These are phyloP conservation scores for Margaritispora aquatica DNA, from an alignment of 495 filamentous ascomycete species.

Conservation along the genomic window DNA sequence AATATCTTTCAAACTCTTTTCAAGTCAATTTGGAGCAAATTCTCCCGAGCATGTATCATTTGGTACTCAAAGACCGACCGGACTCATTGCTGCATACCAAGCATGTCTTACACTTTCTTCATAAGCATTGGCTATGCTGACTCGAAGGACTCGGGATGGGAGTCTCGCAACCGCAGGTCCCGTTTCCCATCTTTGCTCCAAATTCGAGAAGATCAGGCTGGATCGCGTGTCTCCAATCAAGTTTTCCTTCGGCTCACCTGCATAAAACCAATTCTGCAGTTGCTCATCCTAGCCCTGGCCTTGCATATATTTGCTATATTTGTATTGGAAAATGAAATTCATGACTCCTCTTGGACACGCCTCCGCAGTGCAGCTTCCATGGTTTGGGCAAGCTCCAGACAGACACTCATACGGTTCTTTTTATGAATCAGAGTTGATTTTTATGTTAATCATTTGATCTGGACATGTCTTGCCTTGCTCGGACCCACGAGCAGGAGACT, in stretches of 20 bases:
- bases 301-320: constrained; percentile 6
- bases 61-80: no score
- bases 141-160: not conserved
- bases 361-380: not conserved
- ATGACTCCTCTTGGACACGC: not conserved
- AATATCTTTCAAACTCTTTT: not conserved
- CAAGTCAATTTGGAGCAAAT: no score
- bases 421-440: not conserved
- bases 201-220: constrained; percentile 6
- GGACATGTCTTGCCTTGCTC: not conserved
- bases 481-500: not conserved
- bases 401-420: not conserved
- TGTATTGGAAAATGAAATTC: constrained; percentile 2
- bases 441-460: constrained; percentile 2
- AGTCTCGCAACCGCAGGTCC: constrained; percentile 1
- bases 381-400: no score
- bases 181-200: not conserved
- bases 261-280: constrained; percentile 8
- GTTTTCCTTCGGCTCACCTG: constrained; percentile 1
- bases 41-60: no score
- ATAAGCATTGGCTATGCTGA: not conserved
- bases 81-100: not conserved
- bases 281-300: constrained; percentile 14
- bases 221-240: constrained; percentile 20
- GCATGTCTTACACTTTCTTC: not conserved